Conservation (phyloP, 2,329 filamentous ascomycete genomes). For the Thelonectria discophora region DNA sequence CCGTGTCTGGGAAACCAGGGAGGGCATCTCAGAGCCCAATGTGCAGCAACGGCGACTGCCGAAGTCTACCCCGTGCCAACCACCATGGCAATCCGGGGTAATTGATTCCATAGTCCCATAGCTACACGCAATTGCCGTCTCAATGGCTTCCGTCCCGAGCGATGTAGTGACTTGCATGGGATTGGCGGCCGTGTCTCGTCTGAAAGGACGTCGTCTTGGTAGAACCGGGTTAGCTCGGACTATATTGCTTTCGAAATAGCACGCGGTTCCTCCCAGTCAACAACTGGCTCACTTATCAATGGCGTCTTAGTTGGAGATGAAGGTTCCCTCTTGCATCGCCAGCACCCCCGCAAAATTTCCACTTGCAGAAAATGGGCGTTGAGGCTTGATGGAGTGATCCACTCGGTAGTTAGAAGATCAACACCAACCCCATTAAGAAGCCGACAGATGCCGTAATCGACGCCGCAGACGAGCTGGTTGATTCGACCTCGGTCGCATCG, state of each 20-base stretch:
- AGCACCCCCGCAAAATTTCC: neutral
- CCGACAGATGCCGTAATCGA: conserved; percentile 13
- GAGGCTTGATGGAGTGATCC: neutral
- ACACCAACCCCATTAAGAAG: conserved; percentile 7
- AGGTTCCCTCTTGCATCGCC: neutral
- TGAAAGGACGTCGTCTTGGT: too few relatives aligned
- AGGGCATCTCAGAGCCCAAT: neutral
- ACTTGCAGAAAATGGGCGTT: neutral
- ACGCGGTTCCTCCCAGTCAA: too few relatives aligned
- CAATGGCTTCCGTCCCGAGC: conserved; percentile 7
- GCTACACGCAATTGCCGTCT: neutral
- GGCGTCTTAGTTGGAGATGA: neutral
- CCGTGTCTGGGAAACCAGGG: neutral
- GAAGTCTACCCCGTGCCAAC: conserved; percentile 8
- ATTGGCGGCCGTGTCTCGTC: conserved; percentile 29
- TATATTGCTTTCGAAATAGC: too few relatives aligned
- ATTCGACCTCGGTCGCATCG: conserved; percentile 57
- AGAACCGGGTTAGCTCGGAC: too few relatives aligned
- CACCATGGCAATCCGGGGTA: conserved; percentile 20
- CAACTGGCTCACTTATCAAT: neutral
- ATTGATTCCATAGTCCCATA: neutral
- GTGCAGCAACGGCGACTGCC: conserved; percentile 12
- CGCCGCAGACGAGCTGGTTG: conserved; percentile 22
- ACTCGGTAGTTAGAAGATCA: neutral
- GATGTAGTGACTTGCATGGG: conserved; percentile 41